A percentile compares a stretch with the other conserved stretches of the same genome.
These are phyloP conservation scores for Pichia sp. DNA, from an alignment of 1,139 yeast genomes.

Conservation along the genomic window DNA sequence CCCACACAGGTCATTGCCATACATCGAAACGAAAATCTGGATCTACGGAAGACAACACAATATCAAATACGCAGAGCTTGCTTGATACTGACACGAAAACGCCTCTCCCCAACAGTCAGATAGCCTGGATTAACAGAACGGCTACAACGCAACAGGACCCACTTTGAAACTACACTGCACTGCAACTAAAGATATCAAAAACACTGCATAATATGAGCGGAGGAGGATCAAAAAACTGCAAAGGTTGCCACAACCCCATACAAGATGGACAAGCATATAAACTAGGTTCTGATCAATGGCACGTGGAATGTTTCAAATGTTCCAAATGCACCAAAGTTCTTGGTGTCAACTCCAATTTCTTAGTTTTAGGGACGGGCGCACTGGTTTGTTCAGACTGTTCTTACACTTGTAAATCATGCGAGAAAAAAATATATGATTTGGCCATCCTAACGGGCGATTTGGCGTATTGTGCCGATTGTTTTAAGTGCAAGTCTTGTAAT, in stretches of 20 bases:
- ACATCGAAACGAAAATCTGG: too few relatives aligned
- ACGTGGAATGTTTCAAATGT: constrained; percentile 85
- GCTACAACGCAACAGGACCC: too few relatives aligned
- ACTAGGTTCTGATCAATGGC: constrained; percentile 92
- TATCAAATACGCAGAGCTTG: too few relatives aligned
- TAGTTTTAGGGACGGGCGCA: constrained; percentile 89
- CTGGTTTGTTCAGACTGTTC: constrained; percentile 88
- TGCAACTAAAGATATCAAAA: too few relatives aligned
- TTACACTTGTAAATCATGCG: constrained; percentile 81
- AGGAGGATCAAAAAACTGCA: constrained; percentile 18
- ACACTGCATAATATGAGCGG: too few relatives aligned
- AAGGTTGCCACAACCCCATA: constrained; percentile 34
- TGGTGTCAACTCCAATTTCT: constrained; percentile 83
- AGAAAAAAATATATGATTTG: constrained; percentile 84
- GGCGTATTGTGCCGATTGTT: constrained; percentile 89
- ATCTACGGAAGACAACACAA: too few relatives aligned
- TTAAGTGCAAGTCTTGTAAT: constrained; percentile 86
- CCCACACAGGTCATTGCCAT: too few relatives aligned
- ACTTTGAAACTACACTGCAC: too few relatives aligned
- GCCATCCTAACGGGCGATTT: constrained; percentile 96
- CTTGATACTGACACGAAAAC: too few relatives aligned
- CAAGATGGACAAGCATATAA: constrained; percentile 77
- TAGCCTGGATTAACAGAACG: too few relatives aligned
- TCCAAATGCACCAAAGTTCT: constrained; percentile 71
- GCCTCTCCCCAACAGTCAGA: too few relatives aligned